A percentile compares a stretch with the other conserved stretches of the same genome.
phyloP scores from a whole-genome alignment of 1,284 basidiomycete genomes.

The Apiotrichum sp. region DNA sequence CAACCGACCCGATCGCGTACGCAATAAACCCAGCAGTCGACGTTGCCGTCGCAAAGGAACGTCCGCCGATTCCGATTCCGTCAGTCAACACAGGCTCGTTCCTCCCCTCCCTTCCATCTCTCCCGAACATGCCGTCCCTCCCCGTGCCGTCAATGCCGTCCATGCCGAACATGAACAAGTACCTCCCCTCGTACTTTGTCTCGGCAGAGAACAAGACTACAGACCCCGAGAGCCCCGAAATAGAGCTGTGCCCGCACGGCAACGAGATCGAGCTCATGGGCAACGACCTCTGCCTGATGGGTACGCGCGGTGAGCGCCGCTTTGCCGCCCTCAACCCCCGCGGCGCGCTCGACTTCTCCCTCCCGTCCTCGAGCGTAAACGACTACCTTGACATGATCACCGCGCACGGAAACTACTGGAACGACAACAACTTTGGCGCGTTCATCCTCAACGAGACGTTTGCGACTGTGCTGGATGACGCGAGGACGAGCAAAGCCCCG shows the following conservation, averaged over 20 bases:
- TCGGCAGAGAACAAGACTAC: neutral
- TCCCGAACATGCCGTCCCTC: constrained; percentile 20
- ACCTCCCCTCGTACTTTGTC: constrained; percentile 29
- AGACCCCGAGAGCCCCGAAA: constrained; percentile 24
- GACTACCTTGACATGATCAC: constrained; percentile 47
- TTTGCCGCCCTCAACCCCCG: constrained; percentile 48
- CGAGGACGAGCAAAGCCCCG: neutral
- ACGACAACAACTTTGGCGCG: constrained; percentile 37
- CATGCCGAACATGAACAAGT: constrained; percentile 24
- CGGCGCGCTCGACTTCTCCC: constrained; percentile 45
- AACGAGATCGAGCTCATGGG: constrained; percentile 37
- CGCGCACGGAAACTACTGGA: constrained; percentile 45
- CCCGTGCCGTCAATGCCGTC: too few relatives aligned
- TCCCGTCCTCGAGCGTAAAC: constrained; percentile 42
- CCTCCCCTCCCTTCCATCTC: constrained; percentile 41
- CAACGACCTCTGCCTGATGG: constrained; percentile 14
- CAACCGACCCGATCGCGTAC: constrained; percentile 52
- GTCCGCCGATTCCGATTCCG: constrained; percentile 49
- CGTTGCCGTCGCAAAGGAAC: constrained; percentile 38
- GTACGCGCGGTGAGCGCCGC: constrained; percentile 40
- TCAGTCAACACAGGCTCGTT: constrained; percentile 40
- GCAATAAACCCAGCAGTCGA: constrained; percentile 45
- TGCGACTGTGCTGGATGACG: neutral
- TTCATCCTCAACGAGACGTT: constrained; percentile 45
- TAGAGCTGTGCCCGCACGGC: neutral